Evolutionary conservation across 495 filamentous ascomycete genomes (phyloP), one percentile per base, ranked within the genome.

Genomic region (Bacidia gigantensis): DNA sequence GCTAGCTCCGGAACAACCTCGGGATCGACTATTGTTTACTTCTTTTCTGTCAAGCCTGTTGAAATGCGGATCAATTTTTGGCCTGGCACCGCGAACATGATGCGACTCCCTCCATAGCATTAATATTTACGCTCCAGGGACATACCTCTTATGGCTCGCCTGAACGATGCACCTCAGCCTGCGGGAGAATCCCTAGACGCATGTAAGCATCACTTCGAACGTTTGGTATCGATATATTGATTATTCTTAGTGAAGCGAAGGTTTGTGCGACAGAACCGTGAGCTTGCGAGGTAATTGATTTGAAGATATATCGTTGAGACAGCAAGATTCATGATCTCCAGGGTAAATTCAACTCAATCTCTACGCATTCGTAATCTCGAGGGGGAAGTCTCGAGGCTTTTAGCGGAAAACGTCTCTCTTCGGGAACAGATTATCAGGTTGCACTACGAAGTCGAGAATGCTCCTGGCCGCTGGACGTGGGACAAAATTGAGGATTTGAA

Each of bases 181-280:
- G 62, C 72, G 25, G 62, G 72, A 50, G 90, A 95, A 65, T 83
- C 76, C 35, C 67, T 94, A 56, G 90, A 95, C 55, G 79, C 79
- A 56, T 71, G 89, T 95, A 74, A 68, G 88, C 80, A 35, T 14
- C 29, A 35, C 29, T 14, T 7, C 14, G 5, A 35, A 5, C 29
- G 29, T 5, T 35, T 35, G 29, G 29, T n/a, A n/a, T 35, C 29
- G 14, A 35, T 7, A 5, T 35, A 35, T 14, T 35, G 5, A 35
- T 35, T 14, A 46, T 48, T 47, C 56, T 43, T 62, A 94, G 88
- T 95, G 35, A 89, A 87, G 62, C 73, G 86, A 57, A 79, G 85
- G 62, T 94, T 92, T 62, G 70, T 95, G 45, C 79, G 90, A 39
- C 92, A 98, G 64, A 98, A 98, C 65, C 81, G 88, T 52, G 92